phyloP scores from a whole-genome alignment of 345 rosid species.

The Geranium brycei region DNA sequence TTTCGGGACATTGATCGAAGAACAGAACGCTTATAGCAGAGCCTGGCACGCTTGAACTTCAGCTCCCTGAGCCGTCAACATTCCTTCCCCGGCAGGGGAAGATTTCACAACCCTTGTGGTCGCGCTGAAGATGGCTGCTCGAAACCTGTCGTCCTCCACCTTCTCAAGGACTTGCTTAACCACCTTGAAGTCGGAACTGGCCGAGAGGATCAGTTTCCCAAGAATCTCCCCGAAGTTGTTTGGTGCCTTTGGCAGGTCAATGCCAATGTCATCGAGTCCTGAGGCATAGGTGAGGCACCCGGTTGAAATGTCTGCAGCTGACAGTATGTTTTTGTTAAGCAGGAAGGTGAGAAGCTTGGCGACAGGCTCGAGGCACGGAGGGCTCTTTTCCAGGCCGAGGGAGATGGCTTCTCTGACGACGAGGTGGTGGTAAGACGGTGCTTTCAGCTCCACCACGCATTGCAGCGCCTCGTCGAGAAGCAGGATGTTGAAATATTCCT shows the following conservation, averaged over 20 bases:
- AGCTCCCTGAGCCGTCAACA: conserved; percentile 41
- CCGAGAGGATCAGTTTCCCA: conserved; percentile 43
- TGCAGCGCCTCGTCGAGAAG: conserved; percentile 57
- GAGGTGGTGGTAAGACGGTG: conserved; percentile 59
- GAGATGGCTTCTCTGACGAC: conserved; percentile 69
- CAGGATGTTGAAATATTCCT: conserved; percentile 52
- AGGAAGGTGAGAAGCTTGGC: conserved; percentile 38
- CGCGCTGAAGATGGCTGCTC: conserved; percentile 44
- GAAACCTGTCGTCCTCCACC: conserved; percentile 47
- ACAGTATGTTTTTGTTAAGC: conserved; percentile 31
- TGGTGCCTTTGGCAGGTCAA: conserved; percentile 79
- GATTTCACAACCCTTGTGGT: conserved; percentile 27
- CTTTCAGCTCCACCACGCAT: conserved; percentile 61
- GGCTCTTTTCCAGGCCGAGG: conserved; percentile 61
- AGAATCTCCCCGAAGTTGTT: conserved; percentile 60
- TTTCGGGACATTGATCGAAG: neutral
- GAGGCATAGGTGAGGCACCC: conserved; percentile 64
- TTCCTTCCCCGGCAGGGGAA: conserved; percentile 21
- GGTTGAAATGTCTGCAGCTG: conserved; percentile 33
- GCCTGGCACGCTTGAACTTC: conserved; percentile 49
- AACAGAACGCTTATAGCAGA: conserved; percentile 16
- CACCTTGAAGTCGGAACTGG: conserved; percentile 36
- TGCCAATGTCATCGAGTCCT: conserved; percentile 65
- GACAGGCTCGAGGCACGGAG: conserved; percentile 41
- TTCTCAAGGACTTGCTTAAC: conserved; percentile 51